Conservation (phyloP, 164 flowering plant species). For the Stephania cephalantha region DNA sequence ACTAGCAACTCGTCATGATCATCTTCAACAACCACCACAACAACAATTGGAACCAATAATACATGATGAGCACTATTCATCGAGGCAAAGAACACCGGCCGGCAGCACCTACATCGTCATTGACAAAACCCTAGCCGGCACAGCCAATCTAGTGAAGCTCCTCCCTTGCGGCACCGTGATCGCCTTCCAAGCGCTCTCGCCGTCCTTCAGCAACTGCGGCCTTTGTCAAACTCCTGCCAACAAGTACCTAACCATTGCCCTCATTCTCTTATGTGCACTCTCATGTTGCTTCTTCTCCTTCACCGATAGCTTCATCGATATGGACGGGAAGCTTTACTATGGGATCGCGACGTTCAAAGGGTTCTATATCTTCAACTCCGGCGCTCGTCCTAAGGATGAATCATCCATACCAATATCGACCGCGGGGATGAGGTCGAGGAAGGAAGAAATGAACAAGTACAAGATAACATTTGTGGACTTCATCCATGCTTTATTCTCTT, state of each 20-base stretch:
- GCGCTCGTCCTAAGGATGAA: no score
- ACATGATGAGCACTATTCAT: no score
- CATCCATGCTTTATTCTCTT: constrained; percentile 39
- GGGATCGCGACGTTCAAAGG: constrained; percentile 27
- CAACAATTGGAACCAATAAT: no score
- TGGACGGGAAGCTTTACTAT: constrained; percentile 20
- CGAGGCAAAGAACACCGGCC: no score
- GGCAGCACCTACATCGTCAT: not conserved
- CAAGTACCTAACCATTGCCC: constrained; percentile 21
- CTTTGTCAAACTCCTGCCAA: constrained; percentile 11
- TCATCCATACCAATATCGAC: not conserved
- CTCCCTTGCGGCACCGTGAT: constrained; percentile 27
- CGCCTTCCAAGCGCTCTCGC: constrained; percentile 28
- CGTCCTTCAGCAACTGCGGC: constrained; percentile 24
- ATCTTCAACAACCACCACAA: no score
- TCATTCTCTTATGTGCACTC: constrained; percentile 17
- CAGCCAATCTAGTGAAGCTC: constrained; percentile 27
- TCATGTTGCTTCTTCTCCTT: constrained; percentile 25
- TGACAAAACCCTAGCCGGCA: constrained; percentile 16
- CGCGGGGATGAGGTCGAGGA: not conserved
- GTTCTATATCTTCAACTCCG: constrained; percentile 13
- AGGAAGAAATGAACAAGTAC: constrained; percentile 14
- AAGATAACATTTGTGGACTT: constrained; percentile 28
- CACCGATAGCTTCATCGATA: constrained; percentile 19
- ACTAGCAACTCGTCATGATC: no score